Conservation (phyloP, 352 stramenopile genomes). For the Phytophthora kernoviae region DNA sequence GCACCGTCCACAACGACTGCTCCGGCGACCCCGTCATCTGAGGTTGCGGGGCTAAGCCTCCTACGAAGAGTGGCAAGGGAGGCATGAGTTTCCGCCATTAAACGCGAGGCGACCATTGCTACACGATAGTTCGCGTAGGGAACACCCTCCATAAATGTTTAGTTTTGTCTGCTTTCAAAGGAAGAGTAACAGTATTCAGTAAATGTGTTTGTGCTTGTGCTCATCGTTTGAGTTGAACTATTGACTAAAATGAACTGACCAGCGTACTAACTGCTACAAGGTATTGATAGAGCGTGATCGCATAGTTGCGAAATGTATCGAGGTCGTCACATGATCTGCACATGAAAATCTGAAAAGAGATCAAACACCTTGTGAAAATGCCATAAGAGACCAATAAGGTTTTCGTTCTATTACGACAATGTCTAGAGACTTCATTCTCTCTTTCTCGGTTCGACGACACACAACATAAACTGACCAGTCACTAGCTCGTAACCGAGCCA, state of each 20-base stretch:
- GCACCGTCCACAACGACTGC: background rate
- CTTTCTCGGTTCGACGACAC: background rate
- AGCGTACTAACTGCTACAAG: no score
- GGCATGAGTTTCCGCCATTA: conserved; percentile 23
- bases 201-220: background rate
- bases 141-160: conserved; percentile 12
- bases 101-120: background rate
- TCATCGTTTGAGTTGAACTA: no score
- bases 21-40: conserved; percentile 12
- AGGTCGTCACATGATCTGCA: no score
- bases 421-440: background rate
- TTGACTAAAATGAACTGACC: no score
- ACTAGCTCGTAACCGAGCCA: background rate
- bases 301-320: no score
- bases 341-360: background rate
- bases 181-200: background rate
- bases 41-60: conserved; percentile 18
- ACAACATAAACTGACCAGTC: background rate
- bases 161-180: conserved; percentile 3
- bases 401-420: background rate
- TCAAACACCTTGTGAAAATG: background rate
- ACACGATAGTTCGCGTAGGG: conserved; percentile 11
- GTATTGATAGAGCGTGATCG: no score
- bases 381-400: background rate
- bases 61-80: conserved; percentile 15